Conservation (phyloP, 345 rosid genomes). For the Eutrema yunnanense region DNA sequence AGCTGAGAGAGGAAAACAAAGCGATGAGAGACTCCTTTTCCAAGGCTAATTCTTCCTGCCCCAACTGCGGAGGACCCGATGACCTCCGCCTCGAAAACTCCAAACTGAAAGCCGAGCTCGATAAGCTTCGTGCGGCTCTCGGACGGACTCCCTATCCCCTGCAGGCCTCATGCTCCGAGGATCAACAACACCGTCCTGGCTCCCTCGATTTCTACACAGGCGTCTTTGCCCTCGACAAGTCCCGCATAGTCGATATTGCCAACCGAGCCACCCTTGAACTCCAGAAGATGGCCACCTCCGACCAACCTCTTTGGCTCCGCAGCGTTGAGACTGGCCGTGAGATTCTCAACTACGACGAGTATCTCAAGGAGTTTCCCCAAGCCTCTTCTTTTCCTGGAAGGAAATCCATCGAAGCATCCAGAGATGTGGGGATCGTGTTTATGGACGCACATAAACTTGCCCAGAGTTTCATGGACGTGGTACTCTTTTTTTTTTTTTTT, state of each 20-base stretch:
- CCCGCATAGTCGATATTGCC: constrained; percentile 62
- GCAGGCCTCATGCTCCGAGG: constrained; percentile 49
- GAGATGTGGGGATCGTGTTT: constrained; percentile 74
- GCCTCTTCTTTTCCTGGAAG: constrained; percentile 42
- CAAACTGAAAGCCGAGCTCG: constrained; percentile 87
- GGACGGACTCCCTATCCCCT: constrained; percentile 43
- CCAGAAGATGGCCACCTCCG: constrained; percentile 69
- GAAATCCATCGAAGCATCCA: constrained; percentile 80
- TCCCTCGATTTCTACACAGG: constrained; percentile 78
- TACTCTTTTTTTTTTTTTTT: constrained; percentile 13
- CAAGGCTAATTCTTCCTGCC: constrained; percentile 54
- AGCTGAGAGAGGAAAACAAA: constrained; percentile 77
- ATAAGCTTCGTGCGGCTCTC: constrained; percentile 57
- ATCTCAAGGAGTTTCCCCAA: constrained; percentile 59
- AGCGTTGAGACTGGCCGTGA: constrained; percentile 93
- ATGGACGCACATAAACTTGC: constrained; percentile 74
- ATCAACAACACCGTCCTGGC: constrained; percentile 53
- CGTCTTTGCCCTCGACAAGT: constrained; percentile 69
- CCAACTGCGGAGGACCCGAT: constrained; percentile 69
- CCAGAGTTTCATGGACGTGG: constrained; percentile 89
- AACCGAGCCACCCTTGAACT: constrained; percentile 82
- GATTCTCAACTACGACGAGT: constrained; percentile 93
- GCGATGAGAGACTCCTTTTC: constrained; percentile 74
- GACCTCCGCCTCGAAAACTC: constrained; percentile 81
- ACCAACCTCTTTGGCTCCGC: constrained; percentile 78